Percentiles rank a stretch among this genome's conserved stretches.
phyloP scores from a whole-genome alignment of 2,329 filamentous ascomycete species.

The Claviceps maximensis region DNA sequence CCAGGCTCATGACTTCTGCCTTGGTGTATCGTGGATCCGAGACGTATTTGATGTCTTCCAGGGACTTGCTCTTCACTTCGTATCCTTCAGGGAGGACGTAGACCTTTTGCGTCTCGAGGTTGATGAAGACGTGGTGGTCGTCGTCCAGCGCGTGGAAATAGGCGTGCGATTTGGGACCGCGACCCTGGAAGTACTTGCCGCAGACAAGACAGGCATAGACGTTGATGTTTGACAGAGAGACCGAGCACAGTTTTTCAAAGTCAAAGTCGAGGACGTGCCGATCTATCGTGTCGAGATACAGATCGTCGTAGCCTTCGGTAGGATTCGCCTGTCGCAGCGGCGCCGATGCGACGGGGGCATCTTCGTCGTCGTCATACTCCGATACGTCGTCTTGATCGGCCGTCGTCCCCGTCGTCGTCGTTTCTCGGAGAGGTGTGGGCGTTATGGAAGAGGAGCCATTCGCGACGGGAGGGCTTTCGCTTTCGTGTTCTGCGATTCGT shows the following conservation, averaged over 20 bases:
- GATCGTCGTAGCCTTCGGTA: constrained; percentile 78
- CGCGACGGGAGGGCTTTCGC: constrained; percentile 21
- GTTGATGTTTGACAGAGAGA: constrained; percentile 95
- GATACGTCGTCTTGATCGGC: constrained; percentile 20
- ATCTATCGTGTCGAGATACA: constrained; percentile 96
- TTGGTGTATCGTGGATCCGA: constrained; percentile 79
- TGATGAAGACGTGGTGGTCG: constrained; percentile 95
- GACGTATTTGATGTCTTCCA: constrained; percentile 97
- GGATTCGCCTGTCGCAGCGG: constrained; percentile 61
- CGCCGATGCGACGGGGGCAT: constrained; percentile 24
- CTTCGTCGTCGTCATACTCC: constrained; percentile 27
- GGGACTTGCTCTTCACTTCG: constrained; percentile 83
- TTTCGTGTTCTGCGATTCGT: constrained; percentile 34
- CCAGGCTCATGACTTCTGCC: constrained; percentile 66
- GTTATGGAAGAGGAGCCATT: constrained; percentile 20
- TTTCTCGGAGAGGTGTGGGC: constrained; percentile 7
- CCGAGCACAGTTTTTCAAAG: constrained; percentile 95
- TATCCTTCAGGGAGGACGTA: constrained; percentile 93
- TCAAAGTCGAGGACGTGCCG: constrained; percentile 91
- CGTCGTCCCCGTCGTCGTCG: constrained; percentile 11
- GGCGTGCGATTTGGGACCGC: constrained; percentile 86
- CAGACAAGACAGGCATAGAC: constrained; percentile 96
- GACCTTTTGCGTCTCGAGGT: constrained; percentile 84
- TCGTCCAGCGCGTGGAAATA: constrained; percentile 96
- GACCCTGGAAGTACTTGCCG: constrained; percentile 93